Evolutionary conservation across 306 rosid genomes (phyloP).

Genomic region (Cicer chorassanicum): DNA sequence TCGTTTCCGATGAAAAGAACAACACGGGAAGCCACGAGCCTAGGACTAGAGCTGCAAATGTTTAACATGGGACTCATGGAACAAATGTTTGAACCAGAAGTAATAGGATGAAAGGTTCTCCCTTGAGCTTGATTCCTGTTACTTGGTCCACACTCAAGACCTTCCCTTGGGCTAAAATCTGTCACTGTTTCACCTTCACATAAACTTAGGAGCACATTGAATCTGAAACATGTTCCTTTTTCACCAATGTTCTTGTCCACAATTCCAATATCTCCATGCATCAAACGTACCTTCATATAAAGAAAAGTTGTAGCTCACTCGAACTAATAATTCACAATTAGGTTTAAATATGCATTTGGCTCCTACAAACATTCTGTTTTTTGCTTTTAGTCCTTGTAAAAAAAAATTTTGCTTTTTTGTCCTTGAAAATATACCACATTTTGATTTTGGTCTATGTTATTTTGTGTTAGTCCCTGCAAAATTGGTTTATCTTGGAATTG

Average conservation of each 20-base stretch:
- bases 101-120: slow-evolving; percentile 39
- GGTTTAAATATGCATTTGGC: too few relatives aligned
- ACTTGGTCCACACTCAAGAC: slow-evolving; percentile 12
- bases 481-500: too few relatives aligned
- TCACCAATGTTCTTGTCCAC: slow-evolving; percentile 67
- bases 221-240: slow-evolving; percentile 73
- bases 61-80: slow-evolving; percentile 46
- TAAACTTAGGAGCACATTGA: slow-evolving; percentile 54
- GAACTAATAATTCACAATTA: background rate
- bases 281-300: slow-evolving; percentile 62
- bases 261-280: slow-evolving; percentile 74
- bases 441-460: too few relatives aligned
- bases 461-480: too few relatives aligned
- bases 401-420: too few relatives aligned
- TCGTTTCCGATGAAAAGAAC: slow-evolving; percentile 34
- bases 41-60: slow-evolving; percentile 46
- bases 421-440: too few relatives aligned
- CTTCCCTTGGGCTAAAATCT: slow-evolving; percentile 38
- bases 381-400: too few relatives aligned
- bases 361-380: too few relatives aligned
- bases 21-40: slow-evolving; percentile 51
- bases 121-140: slow-evolving; percentile 31
- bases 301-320: background rate
- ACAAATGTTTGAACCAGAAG: slow-evolving; percentile 38
- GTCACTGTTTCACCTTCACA: slow-evolving; percentile 44